These are phyloP conservation scores for Scheffersomyces titani DNA, from an alignment of 1,139 yeast species.

Conservation along the genomic window DNA sequence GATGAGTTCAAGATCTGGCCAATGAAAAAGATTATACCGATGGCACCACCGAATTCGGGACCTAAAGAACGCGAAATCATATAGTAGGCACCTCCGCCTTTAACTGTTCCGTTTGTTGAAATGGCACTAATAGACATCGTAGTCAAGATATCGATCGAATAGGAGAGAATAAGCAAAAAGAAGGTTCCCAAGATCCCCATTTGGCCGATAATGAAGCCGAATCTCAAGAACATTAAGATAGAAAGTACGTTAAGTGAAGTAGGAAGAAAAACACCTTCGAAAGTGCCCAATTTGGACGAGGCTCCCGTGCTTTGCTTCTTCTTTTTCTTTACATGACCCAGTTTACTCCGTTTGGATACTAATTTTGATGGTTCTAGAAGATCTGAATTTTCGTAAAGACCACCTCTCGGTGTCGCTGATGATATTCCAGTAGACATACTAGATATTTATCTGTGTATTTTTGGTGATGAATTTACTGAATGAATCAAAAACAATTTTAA, in stretches of 20 bases:
- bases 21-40: conserved; percentile 72
- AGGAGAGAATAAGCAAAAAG: conserved; percentile 58
- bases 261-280: conserved; percentile 78
- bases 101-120: conserved; percentile 79
- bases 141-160: conserved; percentile 65
- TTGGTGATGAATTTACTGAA: not conserved
- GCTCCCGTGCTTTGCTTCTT: not conserved
- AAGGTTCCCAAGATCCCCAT: conserved; percentile 71
- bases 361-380: not conserved
- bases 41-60: conserved; percentile 84
- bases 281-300: conserved; percentile 59
- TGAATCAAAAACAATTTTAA: too few relatives aligned
- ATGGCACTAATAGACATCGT: conserved; percentile 76
- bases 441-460: not conserved
- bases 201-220: conserved; percentile 79
- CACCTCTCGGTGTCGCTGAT: not conserved
- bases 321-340: not conserved
- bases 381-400: not conserved
- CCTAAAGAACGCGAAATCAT: conserved; percentile 81
- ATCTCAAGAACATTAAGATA: conserved; percentile 76
- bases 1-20: conserved; percentile 79
- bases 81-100: conserved; percentile 84
- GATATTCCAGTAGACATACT: not conserved
- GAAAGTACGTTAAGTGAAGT: conserved; percentile 77
- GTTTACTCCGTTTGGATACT: not conserved